Evolutionary conservation across 106 monocot genomes (phyloP), one percentile per base, ranked within the genome.

Genomic region (Allium fistulosum): DNA sequence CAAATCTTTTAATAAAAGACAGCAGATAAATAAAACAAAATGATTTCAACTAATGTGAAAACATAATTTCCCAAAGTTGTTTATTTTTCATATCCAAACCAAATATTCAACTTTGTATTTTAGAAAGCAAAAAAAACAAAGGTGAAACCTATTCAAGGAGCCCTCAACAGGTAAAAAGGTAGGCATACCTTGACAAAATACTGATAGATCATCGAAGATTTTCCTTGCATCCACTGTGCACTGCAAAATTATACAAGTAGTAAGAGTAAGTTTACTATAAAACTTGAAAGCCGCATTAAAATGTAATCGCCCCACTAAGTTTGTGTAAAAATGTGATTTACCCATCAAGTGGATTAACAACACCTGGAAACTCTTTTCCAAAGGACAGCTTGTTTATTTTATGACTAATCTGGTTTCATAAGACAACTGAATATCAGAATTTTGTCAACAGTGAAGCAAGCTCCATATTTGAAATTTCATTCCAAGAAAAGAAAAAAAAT

Each of bases 381-480:
- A 99, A 99, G 37, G 97, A 87, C 16, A 99, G 74, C 48, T 99
- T 92, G 66, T 99, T 99, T 59, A 99, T 99, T 69, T 73, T 92
- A 77, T 99, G 97, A 65, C 87, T 99, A 72, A 92, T 85, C 97
- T 99, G 81, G n/a, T 70, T 49, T 68, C 69, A 26, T 56, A 49
- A 50, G 64, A 58, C 37, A 37, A 37, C 37, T 37, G 5, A 37
- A 37, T 37, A 37, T 37, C 37, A 37, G 37, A 37, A 37, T 37
- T 5, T 37, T 1, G 37, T 37, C 37, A 22, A 22, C 22, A 2
- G 37, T 37, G 37, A 37, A 37, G 37, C 37, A 37, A 37, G 37
- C 18, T 56, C 68, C 58, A 10, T 18, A 11, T 8, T 10, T 64
- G 26, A 53, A 10, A 16, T 53, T 13, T 28, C 56, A 55, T 26